Evolutionary conservation across 2,329 filamentous ascomycete genomes (phyloP), one percentile per base, ranked within the genome.

Genomic region (Geoglossum cookeanum): DNA sequence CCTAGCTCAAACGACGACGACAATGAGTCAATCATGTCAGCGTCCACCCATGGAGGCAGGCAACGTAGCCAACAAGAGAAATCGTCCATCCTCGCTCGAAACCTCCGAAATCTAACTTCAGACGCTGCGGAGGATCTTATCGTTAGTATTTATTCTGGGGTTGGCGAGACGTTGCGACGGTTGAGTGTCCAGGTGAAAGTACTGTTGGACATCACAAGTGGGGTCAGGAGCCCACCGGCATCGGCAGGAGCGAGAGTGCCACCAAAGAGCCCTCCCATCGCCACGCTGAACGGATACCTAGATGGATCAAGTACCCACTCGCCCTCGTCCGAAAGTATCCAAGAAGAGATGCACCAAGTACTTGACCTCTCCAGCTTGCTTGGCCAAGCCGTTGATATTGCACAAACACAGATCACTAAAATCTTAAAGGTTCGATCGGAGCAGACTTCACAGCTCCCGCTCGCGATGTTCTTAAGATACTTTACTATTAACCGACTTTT

Each of bases 1-100:
- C 92, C 92, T 0, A 95, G 89, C 65, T 94, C 91, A 9, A 92
- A 81, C 63, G 92, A 98, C 59, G 91, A 97, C 62, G 92, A 98
- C 66, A 87, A 84, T 60, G 87, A 92, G 67, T 94, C 89, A 0
- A 84, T 91, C 72, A 83, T 91, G 70, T 90, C 90, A 1, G 78
- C 83, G 0, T 94, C 90, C 2, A 96, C 91, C 0, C 74, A 80
- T 60, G 80, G 80, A 47, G 83, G 83, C 32, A 79, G 79, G 59
- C 79, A 82, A 61, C 72, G 83, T 47, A 85, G 80, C 17, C 85
- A 88, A 63, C 87, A 94, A 65, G 90, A 97, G 62, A 96, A 92
- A 66, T 95, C 90, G 0, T 82, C 85, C 0, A 85, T 89, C 49
- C 74, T 97, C 33, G 90, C 92, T 4, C 81, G 90, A 9, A 97